Evolutionary conservation across 2,329 filamentous ascomycete species (phyloP), one percentile per base, ranked within the genome.

Genomic region (Hypoxylon sp.): DNA sequence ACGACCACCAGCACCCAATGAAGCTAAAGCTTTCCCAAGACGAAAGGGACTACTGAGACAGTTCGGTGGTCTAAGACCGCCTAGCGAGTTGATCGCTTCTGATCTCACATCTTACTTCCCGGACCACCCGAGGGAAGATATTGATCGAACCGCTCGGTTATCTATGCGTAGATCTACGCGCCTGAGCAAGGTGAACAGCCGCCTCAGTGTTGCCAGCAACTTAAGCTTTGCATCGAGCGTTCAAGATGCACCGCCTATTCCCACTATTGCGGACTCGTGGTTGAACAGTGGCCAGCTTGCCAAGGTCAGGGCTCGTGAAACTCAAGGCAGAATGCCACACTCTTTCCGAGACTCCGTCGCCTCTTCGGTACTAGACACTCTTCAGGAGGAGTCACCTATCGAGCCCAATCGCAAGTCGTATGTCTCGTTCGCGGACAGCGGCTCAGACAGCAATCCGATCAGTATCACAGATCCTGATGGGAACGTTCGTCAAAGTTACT

Each of bases 21-120:
- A 86, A n/a, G 75, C 81, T 7, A 76, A 78, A 21, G 79, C 83
- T 50, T 82, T 84, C 49, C 80, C 78, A 72, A 77, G 80, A 63
- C 82, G 82, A 65, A 89, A 88, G 75, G 82, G 80, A 30, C 84
- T 89, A 28, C 83, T 94, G 49, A 90, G 92, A 71, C 91, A 92
- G 71, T 98, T 98, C 80, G 96, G 97, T 75, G 95, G 95, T 34
- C 90, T 96, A 70, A 87, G 96, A 73, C 96, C 96, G 17, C 96
- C 96, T 1, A 98, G 95, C 82, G 96, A 99, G 82, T 88, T 99
- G 78, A 99, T 99, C 77, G 95, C 95, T 25, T 97, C 96, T 21
- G 96, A 99, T 77, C 84, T 99, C 65, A 96, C 93, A 1, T 97
- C 94, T 0, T 99, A 98, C 83, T 99, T 99, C 85, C 96, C 96